Evolutionary conservation across 2,329 filamentous ascomycete species (phyloP).

Genomic region (Amauroascus verrucosus): DNA sequence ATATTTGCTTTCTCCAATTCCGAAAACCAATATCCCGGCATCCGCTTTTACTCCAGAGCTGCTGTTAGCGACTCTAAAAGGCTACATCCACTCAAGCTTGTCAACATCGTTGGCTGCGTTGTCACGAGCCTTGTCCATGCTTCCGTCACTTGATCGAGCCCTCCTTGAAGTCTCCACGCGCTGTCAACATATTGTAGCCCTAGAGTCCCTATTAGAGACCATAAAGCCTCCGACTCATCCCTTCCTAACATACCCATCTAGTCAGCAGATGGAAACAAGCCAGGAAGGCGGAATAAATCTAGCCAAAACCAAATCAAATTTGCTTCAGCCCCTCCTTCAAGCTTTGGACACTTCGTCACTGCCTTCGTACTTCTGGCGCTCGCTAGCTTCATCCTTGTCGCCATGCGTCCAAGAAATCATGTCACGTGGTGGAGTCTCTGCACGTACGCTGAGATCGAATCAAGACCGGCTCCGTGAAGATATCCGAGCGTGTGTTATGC

Average conservation of each 20-base stretch:
- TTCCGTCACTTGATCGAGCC: slow-evolving; percentile 72
- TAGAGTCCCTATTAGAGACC: slow-evolving; percentile 65
- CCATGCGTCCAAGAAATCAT: slow-evolving; percentile 75
- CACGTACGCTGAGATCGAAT: slow-evolving; percentile 68
- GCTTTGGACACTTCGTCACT: slow-evolving; percentile 81
- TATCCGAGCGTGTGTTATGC: slow-evolving; percentile 71
- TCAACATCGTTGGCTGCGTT: slow-evolving; percentile 68
- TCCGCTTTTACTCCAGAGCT: slow-evolving; percentile 54
- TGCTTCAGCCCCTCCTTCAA: slow-evolving; percentile 62
- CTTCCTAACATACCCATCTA: slow-evolving; percentile 37
- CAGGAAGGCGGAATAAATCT: slow-evolving; percentile 6
- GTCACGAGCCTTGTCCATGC: slow-evolving; percentile 62
- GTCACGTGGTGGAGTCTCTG: slow-evolving; percentile 69
- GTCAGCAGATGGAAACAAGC: slow-evolving; percentile 21
- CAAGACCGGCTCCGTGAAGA: slow-evolving; percentile 63
- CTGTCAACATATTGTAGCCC: slow-evolving; percentile 83
- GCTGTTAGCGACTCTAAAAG: slow-evolving; percentile 65
- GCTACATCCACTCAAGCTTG: slow-evolving; percentile 70
- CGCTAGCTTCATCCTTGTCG: slow-evolving; percentile 66
- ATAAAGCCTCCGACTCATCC: slow-evolving; percentile 61
- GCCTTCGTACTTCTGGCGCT: slow-evolving; percentile 87
- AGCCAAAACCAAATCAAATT: slow-evolving; percentile 22
- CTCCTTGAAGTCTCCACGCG: slow-evolving; percentile 70
- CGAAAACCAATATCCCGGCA: slow-evolving; percentile 38
- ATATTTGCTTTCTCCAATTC: slow-evolving; percentile 67